These are phyloP conservation scores for Lactarius hengduanensis DNA, from an alignment of 768 basidiomycete genomes.

Conservation along the genomic window DNA sequence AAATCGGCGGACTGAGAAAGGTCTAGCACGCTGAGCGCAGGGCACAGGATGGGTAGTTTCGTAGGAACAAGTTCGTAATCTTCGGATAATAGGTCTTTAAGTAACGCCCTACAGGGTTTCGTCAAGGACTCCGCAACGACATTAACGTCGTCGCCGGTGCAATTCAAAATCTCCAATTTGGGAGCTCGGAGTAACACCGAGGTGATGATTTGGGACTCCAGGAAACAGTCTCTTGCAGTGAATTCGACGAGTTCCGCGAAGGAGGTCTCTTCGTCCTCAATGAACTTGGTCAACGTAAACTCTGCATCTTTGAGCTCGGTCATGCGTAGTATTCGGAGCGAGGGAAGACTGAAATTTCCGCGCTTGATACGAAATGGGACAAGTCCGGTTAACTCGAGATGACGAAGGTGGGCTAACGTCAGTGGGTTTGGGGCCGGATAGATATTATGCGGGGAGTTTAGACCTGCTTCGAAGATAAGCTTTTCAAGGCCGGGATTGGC, in stretches of 20 bases:
- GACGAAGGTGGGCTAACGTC: constrained; percentile 21
- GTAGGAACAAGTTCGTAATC: background rate
- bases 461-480: constrained; percentile 18
- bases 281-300: background rate
- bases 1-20: constrained; percentile 21
- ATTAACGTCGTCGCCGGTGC: too few species aligned
- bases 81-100: background rate
- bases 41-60: constrained; percentile 23
- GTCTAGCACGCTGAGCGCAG: constrained; percentile 21
- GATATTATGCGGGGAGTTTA: too few species aligned
- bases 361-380: background rate
- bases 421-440: background rate
- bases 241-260: constrained; percentile 21
- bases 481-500: constrained; percentile 29
- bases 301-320: background rate
- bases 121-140: too few species aligned
- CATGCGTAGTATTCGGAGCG: constrained; percentile 18
- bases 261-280: constrained; percentile 16
- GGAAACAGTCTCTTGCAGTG: constrained; percentile 1
- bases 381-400: constrained; percentile 20
- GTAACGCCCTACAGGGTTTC: too few species aligned
- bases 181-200: background rate
- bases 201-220: background rate
- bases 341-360: constrained; percentile 18
- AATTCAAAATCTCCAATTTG: too few species aligned